A percentile compares a stretch with the other conserved stretches of the same genome.
Evolutionary conservation across 805 yeast species (phyloP).

Genomic region (Dipodascopsis uninucleata): DNA sequence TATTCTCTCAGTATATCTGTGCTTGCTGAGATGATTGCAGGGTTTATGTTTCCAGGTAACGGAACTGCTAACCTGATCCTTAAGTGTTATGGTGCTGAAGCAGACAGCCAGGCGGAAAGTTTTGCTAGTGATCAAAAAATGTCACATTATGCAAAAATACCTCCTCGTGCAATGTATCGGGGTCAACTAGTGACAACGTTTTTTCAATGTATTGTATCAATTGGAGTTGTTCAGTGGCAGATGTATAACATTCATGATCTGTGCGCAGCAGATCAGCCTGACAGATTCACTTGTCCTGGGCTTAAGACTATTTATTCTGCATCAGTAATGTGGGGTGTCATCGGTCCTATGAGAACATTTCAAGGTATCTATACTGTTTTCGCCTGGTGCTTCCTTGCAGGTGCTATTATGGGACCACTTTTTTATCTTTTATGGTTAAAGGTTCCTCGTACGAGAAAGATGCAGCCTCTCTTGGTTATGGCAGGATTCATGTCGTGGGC

Average conservation of each 20-base stretch:
- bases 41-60: conserved; percentile 59
- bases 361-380: conserved; percentile 51
- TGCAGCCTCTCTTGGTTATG: conserved; percentile 1
- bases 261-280: conserved; percentile 44
- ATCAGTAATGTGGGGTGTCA: conserved; percentile 60
- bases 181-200: conserved; percentile 48
- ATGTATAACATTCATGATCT: conserved; percentile 39
- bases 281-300: conserved; percentile 48
- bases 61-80: conserved; percentile 61
- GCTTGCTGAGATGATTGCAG: conserved; percentile 62
- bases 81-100: conserved; percentile 52
- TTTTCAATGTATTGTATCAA: conserved; percentile 44
- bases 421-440: conserved; percentile 2
- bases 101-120: conserved; percentile 46
- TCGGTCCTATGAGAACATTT: conserved; percentile 62
- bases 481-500: conserved; percentile 40
- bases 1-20: conserved; percentile 62
- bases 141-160: conserved; percentile 62
- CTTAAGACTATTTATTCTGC: conserved; percentile 50
- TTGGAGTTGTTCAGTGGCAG: conserved; percentile 43
- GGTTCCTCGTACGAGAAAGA: no score
- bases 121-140: conserved; percentile 56
- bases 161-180: conserved; percentile 57
- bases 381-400: conserved; percentile 57
- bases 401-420: conserved; percentile 41